These are phyloP conservation scores for Pseudocercospora cruenta DNA, from an alignment of 2,329 filamentous ascomycete species.

Conservation along the genomic window DNA sequence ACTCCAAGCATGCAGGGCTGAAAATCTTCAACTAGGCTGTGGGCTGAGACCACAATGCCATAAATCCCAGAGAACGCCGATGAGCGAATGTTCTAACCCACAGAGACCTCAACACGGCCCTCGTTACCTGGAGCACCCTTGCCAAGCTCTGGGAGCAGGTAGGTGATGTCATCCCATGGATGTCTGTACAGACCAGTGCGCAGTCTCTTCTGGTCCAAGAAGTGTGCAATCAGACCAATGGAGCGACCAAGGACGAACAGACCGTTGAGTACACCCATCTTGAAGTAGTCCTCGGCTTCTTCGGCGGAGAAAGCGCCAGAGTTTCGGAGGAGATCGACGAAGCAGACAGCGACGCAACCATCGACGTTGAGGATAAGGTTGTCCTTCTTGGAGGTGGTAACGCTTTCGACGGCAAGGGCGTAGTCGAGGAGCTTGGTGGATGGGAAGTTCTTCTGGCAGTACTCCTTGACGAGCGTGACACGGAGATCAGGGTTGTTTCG, in stretches of 20 bases:
- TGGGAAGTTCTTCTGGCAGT: constrained; percentile 95
- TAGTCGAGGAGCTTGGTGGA: constrained; percentile 98
- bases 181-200: constrained; percentile 95
- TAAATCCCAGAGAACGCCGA: background rate
- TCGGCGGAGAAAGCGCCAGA: constrained; percentile 94
- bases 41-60: constrained; percentile 2
- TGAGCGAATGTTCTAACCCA: constrained; percentile 2
- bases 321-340: constrained; percentile 96
- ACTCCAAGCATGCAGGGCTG: constrained; percentile 2
- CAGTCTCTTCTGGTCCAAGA: constrained; percentile 99
- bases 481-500: constrained; percentile 99
- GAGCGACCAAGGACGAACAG: constrained; percentile 96
- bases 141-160: constrained; percentile 80
- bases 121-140: constrained; percentile 73
- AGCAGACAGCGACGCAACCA: constrained; percentile 97
- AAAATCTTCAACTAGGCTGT: background rate
- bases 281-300: constrained; percentile 98
- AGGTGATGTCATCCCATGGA: constrained; percentile 98
- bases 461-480: constrained; percentile 99
- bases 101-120: constrained; percentile 80
- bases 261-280: constrained; percentile 99
- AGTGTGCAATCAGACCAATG: constrained; percentile 99
- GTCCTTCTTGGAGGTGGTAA: constrained; percentile 99
- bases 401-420: constrained; percentile 93
- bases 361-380: constrained; percentile 99